Percentiles rank a stretch among this genome's conserved stretches.
Conservation (phyloP, 2,329 filamentous ascomycete species). For the Penicillium sp. region DNA sequence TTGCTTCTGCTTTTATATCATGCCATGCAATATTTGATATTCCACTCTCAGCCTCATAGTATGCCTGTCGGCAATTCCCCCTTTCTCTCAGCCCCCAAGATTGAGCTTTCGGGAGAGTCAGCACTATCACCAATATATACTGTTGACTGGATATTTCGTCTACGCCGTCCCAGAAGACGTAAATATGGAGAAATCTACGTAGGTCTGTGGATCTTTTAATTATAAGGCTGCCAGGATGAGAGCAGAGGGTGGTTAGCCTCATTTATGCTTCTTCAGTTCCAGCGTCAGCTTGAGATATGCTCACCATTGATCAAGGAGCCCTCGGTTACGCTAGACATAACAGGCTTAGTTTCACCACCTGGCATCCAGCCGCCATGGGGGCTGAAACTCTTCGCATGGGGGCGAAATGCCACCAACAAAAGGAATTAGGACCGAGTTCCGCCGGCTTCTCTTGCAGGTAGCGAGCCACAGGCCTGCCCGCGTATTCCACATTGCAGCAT, state of each 20-base stretch:
- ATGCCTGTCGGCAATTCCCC: neutral
- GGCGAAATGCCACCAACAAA: slow-evolving; percentile 7
- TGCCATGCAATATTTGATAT: neutral
- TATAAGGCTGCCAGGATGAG: neutral
- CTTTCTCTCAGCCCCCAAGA: neutral
- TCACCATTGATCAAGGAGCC: neutral
- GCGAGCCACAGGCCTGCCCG: neutral
- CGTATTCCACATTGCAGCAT: slow-evolving; percentile 3
- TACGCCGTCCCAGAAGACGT: neutral
- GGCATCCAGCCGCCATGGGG: neutral
- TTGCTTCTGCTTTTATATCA: neutral
- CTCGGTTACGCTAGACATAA: slow-evolving; percentile 5
- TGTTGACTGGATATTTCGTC: neutral
- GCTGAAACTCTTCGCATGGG: neutral
- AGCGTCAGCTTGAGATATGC: neutral
- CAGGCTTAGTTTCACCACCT: neutral
- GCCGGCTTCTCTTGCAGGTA: neutral
- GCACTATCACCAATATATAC: neutral
- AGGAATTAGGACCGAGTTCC: neutral
- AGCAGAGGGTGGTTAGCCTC: neutral
- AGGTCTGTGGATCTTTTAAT: neutral
- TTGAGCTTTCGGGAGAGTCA: neutral
- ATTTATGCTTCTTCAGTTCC: slow-evolving; percentile 1
- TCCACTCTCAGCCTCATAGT: neutral
- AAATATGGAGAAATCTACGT: too few relatives aligned